Evolutionary conservation across 352 stramenopile species (phyloP).

Genomic region (Phytopythium litorale): DNA sequence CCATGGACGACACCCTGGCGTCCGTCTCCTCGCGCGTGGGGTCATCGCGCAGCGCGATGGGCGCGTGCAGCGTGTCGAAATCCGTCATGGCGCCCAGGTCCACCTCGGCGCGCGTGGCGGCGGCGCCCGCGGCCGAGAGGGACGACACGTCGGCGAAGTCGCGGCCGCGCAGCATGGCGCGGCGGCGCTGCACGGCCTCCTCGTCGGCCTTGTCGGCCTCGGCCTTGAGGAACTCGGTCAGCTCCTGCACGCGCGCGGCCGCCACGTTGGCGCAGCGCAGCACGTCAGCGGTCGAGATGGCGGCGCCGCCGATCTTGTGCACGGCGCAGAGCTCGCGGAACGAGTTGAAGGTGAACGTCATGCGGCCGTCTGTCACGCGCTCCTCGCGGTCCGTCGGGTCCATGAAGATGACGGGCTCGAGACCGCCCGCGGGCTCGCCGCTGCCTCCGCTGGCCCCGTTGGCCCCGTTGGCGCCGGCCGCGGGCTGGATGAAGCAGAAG

Average conservation of each 20-base stretch:
- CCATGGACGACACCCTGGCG: conserved; percentile 65
- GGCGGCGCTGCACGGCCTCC: conserved; percentile 54
- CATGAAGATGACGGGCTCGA: conserved; percentile 70
- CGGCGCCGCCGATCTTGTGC: conserved; percentile 86
- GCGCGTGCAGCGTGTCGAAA: conserved; percentile 68
- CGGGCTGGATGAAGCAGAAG: conserved; percentile 79
- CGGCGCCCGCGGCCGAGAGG: conserved; percentile 18
- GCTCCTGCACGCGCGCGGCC: conserved; percentile 65
- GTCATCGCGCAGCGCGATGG: conserved; percentile 69
- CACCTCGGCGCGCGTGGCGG: conserved; percentile 39
- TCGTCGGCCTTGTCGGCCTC: conserved; percentile 74
- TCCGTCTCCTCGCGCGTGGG: conserved; percentile 43
- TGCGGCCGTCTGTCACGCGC: conserved; percentile 78
- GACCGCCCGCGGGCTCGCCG: no score
- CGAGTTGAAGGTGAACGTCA: conserved; percentile 91
- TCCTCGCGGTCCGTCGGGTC: conserved; percentile 90
- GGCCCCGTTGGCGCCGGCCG: conserved; percentile 4
- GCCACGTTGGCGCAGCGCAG: conserved; percentile 77
- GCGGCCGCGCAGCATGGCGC: conserved; percentile 64
- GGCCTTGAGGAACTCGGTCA: conserved; percentile 76
- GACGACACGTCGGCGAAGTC: conserved; percentile 68
- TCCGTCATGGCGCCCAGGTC: conserved; percentile 84
- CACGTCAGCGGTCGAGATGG: conserved; percentile 60
- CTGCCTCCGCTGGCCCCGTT: background rate
- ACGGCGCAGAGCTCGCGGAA: conserved; percentile 89